phyloP scores from a whole-genome alignment of 495 filamentous ascomycete genomes.

The Lindgomyces ingoldianus region DNA sequence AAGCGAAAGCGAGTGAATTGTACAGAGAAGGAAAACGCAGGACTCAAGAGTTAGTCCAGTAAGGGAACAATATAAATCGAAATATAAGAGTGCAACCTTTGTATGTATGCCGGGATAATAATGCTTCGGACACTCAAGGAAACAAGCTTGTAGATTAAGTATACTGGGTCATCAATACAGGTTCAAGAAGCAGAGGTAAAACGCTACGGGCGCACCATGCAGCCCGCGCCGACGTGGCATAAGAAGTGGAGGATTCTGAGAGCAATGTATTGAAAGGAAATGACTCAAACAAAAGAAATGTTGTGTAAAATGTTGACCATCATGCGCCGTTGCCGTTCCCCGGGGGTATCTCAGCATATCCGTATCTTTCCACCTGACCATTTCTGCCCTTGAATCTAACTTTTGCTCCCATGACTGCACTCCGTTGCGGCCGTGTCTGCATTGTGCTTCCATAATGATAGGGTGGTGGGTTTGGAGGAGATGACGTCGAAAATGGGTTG shows the following conservation, averaged over 20 bases:
- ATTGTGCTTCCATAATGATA: slow-evolving; percentile 10
- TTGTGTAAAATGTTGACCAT: neutral
- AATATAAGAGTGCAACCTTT: neutral
- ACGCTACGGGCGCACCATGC: neutral
- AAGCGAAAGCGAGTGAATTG: neutral
- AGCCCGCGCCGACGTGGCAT: neutral
- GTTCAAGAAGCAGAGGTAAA: neutral
- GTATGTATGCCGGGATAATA: neutral
- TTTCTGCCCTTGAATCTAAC: neutral
- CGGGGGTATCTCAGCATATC: slow-evolving; percentile 22
- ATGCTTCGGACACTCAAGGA: too few relatives aligned
- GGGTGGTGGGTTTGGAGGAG: neutral
- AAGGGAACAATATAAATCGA: neutral
- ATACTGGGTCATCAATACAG: neutral
- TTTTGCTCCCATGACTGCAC: slow-evolving; percentile 2
- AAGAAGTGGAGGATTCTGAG: too few relatives aligned
- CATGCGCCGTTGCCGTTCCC: neutral
- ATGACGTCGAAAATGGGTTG: slow-evolving; percentile 18
- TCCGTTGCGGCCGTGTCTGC: slow-evolving; percentile 18
- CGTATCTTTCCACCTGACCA: slow-evolving; percentile 10
- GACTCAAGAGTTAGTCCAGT: neutral
- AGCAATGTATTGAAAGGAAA: too few relatives aligned
- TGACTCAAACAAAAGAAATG: neutral
- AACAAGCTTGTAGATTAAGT: neutral
- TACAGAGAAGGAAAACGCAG: neutral